Base-by-base conservation (phyloP, 2,329 filamentous ascomycete genomes). In the Graphium sp. region DNA sequence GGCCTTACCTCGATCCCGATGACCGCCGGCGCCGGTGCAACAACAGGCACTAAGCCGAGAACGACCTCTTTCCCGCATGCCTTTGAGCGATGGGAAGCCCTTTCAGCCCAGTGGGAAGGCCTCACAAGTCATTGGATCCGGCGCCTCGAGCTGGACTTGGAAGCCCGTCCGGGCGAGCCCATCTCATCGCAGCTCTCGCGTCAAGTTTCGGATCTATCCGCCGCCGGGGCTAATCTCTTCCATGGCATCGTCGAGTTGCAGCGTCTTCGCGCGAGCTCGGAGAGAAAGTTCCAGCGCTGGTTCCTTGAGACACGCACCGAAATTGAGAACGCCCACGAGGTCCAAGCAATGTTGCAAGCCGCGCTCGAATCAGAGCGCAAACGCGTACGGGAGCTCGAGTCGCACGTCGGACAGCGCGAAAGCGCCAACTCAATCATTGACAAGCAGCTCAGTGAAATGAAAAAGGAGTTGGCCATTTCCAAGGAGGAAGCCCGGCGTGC, bases 51-150 rank as follows among this genome's bases (percentile, higher is more conserved):
- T 11, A 24, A 16, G 10, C 18, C 27, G 6, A 16, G 16, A 22
- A 14, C 27, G 14, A 81, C 78, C 26, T 74, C 76, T 0, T 95
- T 98, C 39, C 89, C 89, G 1, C 89, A 95, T 52, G 89, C 89
- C 0, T 98, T 98, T 44, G 87, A 98, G 51, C 70, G 89, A 34
- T 98, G 89, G 89, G 89, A 98, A 48, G 87, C 82, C 0, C 56
- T 98, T 3, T 98, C 89, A 0, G 91, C 89, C 5, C 87, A 95
- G 42, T 98, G 89, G 89, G 89, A 98, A 49, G 89, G 89, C 5
- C 63, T 98, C 34, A 95, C 89, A 0, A 87, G 83, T 34, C 95
- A 93, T 53, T 98, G 89, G 87, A 89, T 98, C 38, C 78, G 83
- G 26, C 75, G 84, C 40, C 61, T 98, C 6, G 82, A 98, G 52